Conservation (phyloP, 768 basidiomycete species). For the Lactarius pseudohatsudake region DNA sequence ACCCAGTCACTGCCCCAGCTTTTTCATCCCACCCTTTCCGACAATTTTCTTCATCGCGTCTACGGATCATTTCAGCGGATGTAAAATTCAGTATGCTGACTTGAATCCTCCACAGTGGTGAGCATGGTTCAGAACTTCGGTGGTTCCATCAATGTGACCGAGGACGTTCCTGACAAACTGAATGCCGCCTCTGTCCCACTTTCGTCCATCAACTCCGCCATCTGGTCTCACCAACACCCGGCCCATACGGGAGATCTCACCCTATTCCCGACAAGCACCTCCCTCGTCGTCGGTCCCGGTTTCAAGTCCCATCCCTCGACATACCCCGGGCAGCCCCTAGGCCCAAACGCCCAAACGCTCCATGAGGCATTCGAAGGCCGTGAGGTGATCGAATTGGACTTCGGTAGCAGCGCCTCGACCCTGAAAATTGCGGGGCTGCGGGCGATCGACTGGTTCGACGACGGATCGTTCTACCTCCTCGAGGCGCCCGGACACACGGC, state of each 20-base stretch:
- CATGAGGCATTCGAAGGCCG: constrained; percentile 1
- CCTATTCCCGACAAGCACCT: neutral
- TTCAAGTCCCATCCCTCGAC: neutral
- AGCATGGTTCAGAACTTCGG: neutral
- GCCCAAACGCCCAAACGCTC: neutral
- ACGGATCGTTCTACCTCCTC: neutral
- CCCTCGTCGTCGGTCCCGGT: constrained; percentile 8
- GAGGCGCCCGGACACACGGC: neutral
- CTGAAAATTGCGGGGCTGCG: neutral
- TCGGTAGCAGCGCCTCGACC: neutral
- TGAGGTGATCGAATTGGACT: neutral
- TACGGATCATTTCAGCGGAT: neutral
- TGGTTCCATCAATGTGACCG: neutral
- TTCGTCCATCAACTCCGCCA: neutral
- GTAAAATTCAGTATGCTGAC: neutral
- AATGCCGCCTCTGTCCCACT: neutral
- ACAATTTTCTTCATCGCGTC: neutral
- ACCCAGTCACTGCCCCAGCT: neutral
- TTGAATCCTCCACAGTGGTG: neutral
- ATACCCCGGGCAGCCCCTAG: neutral
- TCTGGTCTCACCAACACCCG: constrained; percentile 7
- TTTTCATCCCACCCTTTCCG: neutral
- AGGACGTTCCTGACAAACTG: neutral
- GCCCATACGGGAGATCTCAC: neutral
- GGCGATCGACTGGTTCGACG: constrained; percentile 1